These are phyloP conservation scores for Amauroascus niger DNA, from an alignment of 2,329 filamentous ascomycete genomes.

Conservation along the genomic window DNA sequence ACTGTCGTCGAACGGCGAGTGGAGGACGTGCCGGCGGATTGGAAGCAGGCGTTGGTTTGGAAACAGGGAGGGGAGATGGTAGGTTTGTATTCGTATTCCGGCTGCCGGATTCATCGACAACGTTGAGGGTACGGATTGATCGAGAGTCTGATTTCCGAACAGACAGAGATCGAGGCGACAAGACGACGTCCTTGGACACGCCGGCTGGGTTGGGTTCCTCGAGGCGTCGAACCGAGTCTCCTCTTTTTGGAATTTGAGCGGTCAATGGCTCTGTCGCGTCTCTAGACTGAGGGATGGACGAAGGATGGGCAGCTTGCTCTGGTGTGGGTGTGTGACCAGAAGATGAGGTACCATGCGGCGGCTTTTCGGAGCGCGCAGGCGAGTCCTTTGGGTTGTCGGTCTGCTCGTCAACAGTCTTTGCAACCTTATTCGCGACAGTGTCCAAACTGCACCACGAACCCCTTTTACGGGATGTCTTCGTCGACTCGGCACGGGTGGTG, in stretches of 20 bases:
- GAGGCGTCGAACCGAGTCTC: neutral
- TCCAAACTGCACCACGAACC: constrained; percentile 4
- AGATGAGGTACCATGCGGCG: too few relatives aligned
- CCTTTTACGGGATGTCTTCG: neutral
- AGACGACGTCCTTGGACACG: neutral
- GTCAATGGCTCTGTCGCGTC: neutral
- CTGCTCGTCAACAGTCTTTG: neutral
- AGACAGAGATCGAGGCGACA: neutral
- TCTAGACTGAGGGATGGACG: neutral
- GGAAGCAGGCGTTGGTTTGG: constrained; percentile 7
- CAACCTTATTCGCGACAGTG: neutral
- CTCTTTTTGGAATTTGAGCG: neutral
- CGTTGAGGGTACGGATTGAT: constrained; percentile 7
- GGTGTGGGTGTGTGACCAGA: neutral
- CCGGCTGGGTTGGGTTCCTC: neutral
- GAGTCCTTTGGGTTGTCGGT: neutral
- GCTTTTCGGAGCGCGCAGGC: neutral
- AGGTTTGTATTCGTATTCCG: neutral
- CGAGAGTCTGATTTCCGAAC: constrained; percentile 1
- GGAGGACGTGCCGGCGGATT: constrained; percentile 26
- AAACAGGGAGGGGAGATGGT: constrained; percentile 9
- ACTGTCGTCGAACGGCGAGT: constrained; percentile 31
- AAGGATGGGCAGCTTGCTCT: neutral
- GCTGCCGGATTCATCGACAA: constrained; percentile 8
- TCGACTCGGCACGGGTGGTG: neutral